Percentiles rank a stretch among this genome's conserved stretches.
Conservation (phyloP, 148 eudicot species). For the Simmondsia chinensis region DNA sequence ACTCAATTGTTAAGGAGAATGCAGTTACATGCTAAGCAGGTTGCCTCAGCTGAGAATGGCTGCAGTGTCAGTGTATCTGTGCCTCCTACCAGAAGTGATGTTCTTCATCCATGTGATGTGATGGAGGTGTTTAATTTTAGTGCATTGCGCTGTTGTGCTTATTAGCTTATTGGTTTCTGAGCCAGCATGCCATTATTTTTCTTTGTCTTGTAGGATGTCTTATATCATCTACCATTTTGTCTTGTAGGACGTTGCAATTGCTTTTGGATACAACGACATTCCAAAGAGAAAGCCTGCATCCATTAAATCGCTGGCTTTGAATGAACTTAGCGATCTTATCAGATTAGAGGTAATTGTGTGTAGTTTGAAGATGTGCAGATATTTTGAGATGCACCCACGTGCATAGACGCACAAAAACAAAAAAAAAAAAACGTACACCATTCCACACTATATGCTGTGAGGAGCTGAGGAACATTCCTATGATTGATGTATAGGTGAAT, state of each 20-base stretch:
- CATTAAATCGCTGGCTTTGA: conserved; percentile 63
- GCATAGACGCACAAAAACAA: too few relatives aligned
- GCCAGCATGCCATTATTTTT: neutral
- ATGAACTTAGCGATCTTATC: conserved; percentile 62
- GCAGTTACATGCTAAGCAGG: conserved; percentile 67
- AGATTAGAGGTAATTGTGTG: conserved; percentile 55
- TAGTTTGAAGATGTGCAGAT: neutral
- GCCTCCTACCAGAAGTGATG: conserved; percentile 95
- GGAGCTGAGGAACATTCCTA: too few relatives aligned
- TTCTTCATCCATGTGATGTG: conserved; percentile 98
- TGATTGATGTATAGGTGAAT: too few relatives aligned
- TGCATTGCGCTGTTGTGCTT: neutral
- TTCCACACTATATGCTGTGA: too few relatives aligned
- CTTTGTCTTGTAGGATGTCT: neutral
- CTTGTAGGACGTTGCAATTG: conserved; percentile 91
- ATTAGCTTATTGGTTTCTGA: neutral
- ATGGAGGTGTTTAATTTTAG: conserved; percentile 67
- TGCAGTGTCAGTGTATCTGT: conserved; percentile 48
- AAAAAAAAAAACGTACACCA: too few relatives aligned
- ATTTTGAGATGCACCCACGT: neutral
- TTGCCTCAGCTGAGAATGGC: conserved; percentile 26
- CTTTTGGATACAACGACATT: conserved; percentile 90
- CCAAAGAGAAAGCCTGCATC: conserved; percentile 70
- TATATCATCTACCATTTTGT: too few relatives aligned
- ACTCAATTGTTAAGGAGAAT: conserved; percentile 62